These are phyloP conservation scores for Arachis monticola DNA, from an alignment of 331 rosid genomes.

Conservation along the genomic window DNA sequence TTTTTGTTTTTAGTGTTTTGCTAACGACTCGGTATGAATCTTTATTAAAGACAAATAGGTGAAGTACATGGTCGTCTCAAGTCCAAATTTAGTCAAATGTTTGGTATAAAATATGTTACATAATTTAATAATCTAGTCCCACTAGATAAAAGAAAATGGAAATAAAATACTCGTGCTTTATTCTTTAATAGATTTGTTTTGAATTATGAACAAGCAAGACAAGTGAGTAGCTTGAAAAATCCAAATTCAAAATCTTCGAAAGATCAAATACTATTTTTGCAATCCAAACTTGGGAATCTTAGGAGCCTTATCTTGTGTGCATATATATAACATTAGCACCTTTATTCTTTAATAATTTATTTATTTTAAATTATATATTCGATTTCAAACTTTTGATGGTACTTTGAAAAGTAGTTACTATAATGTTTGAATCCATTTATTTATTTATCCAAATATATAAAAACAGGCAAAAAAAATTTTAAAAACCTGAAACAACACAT, in stretches of 20 bases:
- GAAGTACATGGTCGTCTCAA: neutral
- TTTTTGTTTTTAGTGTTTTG: too few relatives aligned
- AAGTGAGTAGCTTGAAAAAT: constrained; percentile 36
- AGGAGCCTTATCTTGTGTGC: constrained; percentile 6
- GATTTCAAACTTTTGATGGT: neutral
- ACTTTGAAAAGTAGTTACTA: neutral
- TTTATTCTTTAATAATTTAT: neutral
- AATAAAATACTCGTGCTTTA: constrained; percentile 7
- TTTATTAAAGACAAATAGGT: neutral
- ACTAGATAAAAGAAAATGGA: neutral
- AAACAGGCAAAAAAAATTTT: neutral
- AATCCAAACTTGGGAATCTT: constrained; percentile 44
- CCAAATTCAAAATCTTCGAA: constrained; percentile 62
- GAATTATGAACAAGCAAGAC: constrained; percentile 34
- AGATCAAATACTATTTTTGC: constrained; percentile 43
- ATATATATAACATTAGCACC: neutral
- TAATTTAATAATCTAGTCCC: constrained; percentile 9
- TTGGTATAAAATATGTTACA: neutral
- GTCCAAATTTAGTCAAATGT: constrained; percentile 23
- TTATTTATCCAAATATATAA: neutral
- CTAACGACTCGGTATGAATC: neutral
- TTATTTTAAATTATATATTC: neutral
- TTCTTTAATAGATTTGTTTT: constrained; percentile 29
- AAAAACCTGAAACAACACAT: neutral
- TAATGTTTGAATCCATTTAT: neutral